Percentiles rank a stretch among this genome's conserved stretches.
Evolutionary conservation across 2,329 filamentous ascomycete species (phyloP).

Genomic region (Fusarium nematophilum): DNA sequence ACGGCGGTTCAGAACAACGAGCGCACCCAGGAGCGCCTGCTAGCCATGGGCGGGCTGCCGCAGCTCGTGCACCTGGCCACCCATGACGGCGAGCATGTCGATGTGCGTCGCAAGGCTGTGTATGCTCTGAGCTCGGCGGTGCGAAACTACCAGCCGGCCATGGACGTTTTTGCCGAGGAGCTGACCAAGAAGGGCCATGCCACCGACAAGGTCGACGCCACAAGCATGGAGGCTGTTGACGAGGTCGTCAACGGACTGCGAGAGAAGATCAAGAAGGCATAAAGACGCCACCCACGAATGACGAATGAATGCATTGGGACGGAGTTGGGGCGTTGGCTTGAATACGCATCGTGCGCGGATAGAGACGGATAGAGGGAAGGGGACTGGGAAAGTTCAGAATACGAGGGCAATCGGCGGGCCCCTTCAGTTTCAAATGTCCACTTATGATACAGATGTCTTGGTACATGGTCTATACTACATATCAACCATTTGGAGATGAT

Average conservation of each 20-base stretch:
- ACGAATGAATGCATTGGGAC: constrained; percentile 46
- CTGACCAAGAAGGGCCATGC: constrained; percentile 67
- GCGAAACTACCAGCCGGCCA: constrained; percentile 88
- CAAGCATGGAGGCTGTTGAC: constrained; percentile 89
- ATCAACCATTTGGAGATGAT: constrained; percentile 37
- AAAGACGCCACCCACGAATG: constrained; percentile 13
- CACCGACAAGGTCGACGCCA: constrained; percentile 76
- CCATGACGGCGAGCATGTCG: constrained; percentile 66
- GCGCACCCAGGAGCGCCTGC: constrained; percentile 79
- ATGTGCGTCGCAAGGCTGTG: constrained; percentile 85
- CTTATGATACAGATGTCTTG: constrained; percentile 51
- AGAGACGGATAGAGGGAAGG: constrained; percentile 16
- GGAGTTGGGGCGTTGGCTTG: constrained; percentile 50
- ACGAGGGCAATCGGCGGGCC: constrained; percentile 25
- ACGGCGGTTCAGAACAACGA: constrained; percentile 97
- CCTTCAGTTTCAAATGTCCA: constrained; percentile 34
- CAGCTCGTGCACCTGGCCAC: constrained; percentile 74
- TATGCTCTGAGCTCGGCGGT: constrained; percentile 88
- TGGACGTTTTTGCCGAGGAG: constrained; percentile 75
- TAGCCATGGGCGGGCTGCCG: constrained; percentile 74
- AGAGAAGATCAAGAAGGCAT: constrained; percentile 57
- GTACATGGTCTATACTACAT: constrained; percentile 49
- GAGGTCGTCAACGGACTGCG: constrained; percentile 75
- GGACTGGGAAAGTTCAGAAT: constrained; percentile 19
- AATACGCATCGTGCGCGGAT: constrained; percentile 3